Conservation (phyloP, 2,329 filamentous ascomycete genomes). For the Trichothecium sympodiale region DNA sequence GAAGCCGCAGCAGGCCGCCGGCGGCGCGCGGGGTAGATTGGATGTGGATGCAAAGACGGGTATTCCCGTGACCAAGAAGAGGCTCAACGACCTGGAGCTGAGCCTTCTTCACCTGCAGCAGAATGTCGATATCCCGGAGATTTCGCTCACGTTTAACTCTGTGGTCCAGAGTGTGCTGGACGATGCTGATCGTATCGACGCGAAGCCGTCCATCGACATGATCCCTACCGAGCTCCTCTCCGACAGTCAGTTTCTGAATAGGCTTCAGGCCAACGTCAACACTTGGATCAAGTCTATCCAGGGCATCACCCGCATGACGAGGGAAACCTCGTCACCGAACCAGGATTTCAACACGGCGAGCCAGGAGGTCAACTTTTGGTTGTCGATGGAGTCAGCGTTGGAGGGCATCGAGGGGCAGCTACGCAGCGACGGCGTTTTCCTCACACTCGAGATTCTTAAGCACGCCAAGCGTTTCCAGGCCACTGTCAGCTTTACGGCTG, state of each 20-base stretch:
- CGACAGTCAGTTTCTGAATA: slow-evolving; percentile 88
- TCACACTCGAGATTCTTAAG: slow-evolving; percentile 91
- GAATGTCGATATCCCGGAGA: slow-evolving; percentile 93
- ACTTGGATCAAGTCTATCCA: slow-evolving; percentile 99
- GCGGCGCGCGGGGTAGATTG: slow-evolving; percentile 58
- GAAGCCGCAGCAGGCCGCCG: slow-evolving; percentile 60
- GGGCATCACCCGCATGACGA: slow-evolving; percentile 85
- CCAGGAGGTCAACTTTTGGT: slow-evolving; percentile 98
- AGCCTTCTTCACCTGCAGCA: slow-evolving; percentile 87
- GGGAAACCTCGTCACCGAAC: slow-evolving; percentile 40
- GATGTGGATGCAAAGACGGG: slow-evolving; percentile 89
- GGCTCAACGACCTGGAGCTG: slow-evolving; percentile 86
- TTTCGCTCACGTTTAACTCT: slow-evolving; percentile 78
- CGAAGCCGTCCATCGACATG: slow-evolving; percentile 64
- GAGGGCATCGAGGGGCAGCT: slow-evolving; percentile 88
- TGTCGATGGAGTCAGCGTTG: slow-evolving; percentile 89
- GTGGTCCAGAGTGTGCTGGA: slow-evolving; percentile 79
- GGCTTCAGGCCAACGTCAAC: slow-evolving; percentile 85
- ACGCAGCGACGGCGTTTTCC: slow-evolving; percentile 72
- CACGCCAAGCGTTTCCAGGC: slow-evolving; percentile 97
- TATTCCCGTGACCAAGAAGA: slow-evolving; percentile 94
- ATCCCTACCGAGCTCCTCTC: slow-evolving; percentile 67
- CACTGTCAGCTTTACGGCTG: slow-evolving; percentile 90
- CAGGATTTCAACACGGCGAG: slow-evolving; percentile 60
- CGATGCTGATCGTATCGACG: slow-evolving; percentile 55